Conservation (phyloP, 164 flowering plant genomes). For the Umbilicus rupestris region DNA sequence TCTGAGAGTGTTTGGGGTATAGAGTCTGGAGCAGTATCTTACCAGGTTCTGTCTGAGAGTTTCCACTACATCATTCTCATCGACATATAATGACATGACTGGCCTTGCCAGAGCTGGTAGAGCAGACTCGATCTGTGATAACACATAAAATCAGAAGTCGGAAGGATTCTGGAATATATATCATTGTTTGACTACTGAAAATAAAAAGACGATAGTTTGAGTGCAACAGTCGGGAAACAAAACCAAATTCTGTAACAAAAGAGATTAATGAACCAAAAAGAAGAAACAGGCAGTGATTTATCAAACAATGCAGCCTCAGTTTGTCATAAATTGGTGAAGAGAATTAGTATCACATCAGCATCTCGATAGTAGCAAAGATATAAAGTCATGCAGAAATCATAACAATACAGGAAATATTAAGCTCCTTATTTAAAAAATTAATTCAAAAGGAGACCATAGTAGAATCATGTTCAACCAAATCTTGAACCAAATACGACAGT, state of each 20-base stretch:
- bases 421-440: neutral
- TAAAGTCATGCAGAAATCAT: neutral
- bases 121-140: constrained; percentile 80
- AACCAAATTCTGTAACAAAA: too few species aligned
- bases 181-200: neutral
- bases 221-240: neutral
- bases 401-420: neutral
- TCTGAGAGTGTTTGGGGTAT: too few species aligned
- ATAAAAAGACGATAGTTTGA: neutral
- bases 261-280: too few species aligned
- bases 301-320: neutral
- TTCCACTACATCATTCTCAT: constrained; percentile 92
- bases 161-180: neutral
- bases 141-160: neutral
- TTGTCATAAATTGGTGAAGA: neutral
- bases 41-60: constrained; percentile 91
- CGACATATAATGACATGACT: constrained; percentile 88
- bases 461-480: neutral
- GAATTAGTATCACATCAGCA: neutral
- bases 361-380: neutral
- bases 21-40: constrained; percentile 19
- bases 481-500: neutral
- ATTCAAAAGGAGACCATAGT: neutral
- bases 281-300: too few species aligned
- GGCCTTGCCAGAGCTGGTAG: constrained; percentile 88